Base-by-base conservation (phyloP, 257 asterid genomes). In the Scutellaria galericulata region DNA sequence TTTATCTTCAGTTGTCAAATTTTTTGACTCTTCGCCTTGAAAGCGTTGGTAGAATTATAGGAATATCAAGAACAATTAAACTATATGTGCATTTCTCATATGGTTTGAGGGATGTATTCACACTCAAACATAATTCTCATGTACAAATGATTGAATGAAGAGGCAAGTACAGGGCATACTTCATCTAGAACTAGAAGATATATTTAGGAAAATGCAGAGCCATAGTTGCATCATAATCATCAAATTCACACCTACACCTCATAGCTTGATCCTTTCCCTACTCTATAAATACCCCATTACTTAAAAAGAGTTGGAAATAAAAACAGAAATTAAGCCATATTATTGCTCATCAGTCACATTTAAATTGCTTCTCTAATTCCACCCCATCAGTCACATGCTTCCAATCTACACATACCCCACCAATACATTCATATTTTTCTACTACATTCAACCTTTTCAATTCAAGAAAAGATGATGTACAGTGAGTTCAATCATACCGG, bases 401-500 rank as follows among this genome's bases (percentile, higher is more conserved):
- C 14, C 37, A 45, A 2, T 59, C 24, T 39, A 59, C 24, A 39
- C 54, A 24, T 1, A 24, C 27, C 2, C 27, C 27, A 24, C 27
- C 27, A 24, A 24, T 24, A 24, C 0, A 24, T 24, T 24, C 27
- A 12, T 3, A 9, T 5, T 11, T 22, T 27, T 9, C 45, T 55
- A 40, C 50, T n/a, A 41, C 6, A 15, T 22, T 2, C 31, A 14
- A 14, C 47, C 8, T 9, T 67, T 35, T 67, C 50, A 14, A 22
- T 22, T 12, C 39, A 55, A 53, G 7, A 37, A 24, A 41, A 50
- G 55, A 46, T 18, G 44, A 56, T 3, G n/a, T 18, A 45, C 3
- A 4, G 48, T 2, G 40, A 54, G 41, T 7, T 9, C 4, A 15
- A 83, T 9, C 4, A 15, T 84, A 93, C 98, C 98, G 44, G 98